Evolutionary conservation across 768 basidiomycete genomes (phyloP), one percentile per base, ranked within the genome.

Genomic region (Aureoboletus auriporus): DNA sequence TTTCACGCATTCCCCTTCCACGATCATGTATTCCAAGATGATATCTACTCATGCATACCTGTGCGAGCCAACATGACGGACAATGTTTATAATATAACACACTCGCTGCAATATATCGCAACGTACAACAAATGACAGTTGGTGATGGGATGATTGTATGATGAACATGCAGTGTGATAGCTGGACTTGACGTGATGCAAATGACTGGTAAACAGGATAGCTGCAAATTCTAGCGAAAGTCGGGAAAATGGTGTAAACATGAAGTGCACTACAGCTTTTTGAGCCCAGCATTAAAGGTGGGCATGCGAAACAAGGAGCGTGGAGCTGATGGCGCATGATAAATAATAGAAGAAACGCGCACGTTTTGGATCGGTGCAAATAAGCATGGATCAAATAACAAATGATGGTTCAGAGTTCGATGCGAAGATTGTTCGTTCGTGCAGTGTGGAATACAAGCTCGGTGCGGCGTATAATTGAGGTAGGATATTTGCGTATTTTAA

Each of bases 371-470:
- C 49, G 26, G 50, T 65, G 60, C 62, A 65, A 65, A 65, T 65
- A 59, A 65, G 64, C 64, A 65, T 56, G 60, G 57, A 54, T 66
- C 50, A 67, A 62, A 65, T 64, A 50, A 59, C 49, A 53, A 59
- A 47, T 61, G 36, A 58, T 55, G 47, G 44, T 49, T 43, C 60
- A 61, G 53, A 63, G 51, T 69, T 69, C 49, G 55, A 68, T 69
- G 65, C 63, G 40, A 52, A 67, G 56, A 69, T 67, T 60, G 61
- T 61, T 57, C 63, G 55, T 41, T 56, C 42, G 54, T 61, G 53
- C 52, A 42, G 46, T 56, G 62, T 30, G 46, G 52, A 56, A 56
- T 62, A 51, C 55, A 46, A 51, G 35, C 34, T 56, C 44, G 48
- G 50, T 53, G 53, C 50, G 52, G 54, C 37, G 40, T 60, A 51